phyloP scores from a whole-genome alignment of 1,284 basidiomycete genomes.

The Mycena sp. region DNA sequence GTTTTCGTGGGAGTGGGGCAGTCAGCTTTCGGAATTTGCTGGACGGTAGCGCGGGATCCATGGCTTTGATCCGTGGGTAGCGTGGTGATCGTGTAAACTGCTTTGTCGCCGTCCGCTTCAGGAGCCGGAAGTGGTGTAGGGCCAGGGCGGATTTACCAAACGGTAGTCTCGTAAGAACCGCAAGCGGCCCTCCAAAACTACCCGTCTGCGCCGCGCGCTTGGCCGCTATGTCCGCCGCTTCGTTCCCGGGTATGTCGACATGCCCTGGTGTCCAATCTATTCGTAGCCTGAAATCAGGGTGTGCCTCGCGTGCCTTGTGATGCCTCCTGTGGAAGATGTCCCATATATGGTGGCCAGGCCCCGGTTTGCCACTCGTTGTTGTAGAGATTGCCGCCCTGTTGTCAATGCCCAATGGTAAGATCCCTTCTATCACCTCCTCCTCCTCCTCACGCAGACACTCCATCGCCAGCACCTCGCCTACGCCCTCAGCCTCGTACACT shows the following conservation, averaged over 20 bases:
- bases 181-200: too few relatives aligned
- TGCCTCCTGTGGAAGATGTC: background rate
- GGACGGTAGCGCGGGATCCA: background rate
- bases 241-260: background rate
- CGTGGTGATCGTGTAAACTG: background rate
- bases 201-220: background rate
- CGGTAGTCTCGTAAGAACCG: too few relatives aligned
- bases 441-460: background rate
- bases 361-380: background rate
- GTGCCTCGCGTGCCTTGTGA: background rate
- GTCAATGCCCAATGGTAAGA: background rate
- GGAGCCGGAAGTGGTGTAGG: too few relatives aligned
- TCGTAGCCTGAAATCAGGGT: background rate
- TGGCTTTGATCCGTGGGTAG: background rate
- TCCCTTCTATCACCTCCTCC: background rate
- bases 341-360: background rate
- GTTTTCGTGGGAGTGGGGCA: background rate
- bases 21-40: conserved; percentile 16
- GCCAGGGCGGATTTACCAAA: too few relatives aligned
- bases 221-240: background rate
- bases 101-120: background rate
- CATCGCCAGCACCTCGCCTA: background rate
- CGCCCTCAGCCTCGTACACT: background rate
- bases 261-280: background rate
- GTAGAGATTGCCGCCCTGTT: background rate